Evolutionary conservation across 345 rosid species (phyloP), one percentile per base, ranked within the genome.

Genomic region (Heritiera littoralis): DNA sequence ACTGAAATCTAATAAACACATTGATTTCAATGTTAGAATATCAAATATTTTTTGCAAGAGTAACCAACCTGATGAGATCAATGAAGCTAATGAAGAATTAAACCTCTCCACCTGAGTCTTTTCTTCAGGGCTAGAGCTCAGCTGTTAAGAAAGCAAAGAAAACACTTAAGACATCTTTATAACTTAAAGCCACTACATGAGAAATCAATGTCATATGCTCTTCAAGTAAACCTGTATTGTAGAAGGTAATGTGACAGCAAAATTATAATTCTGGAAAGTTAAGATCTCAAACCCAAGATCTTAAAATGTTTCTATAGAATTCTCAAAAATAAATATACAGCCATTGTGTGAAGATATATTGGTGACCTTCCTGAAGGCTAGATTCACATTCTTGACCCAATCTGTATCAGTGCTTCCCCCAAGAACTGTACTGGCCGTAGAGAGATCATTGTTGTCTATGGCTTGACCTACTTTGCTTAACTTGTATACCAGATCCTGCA

Each of bases 401-500:
- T 94, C 97, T 5, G 90, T 75, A 66, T 89, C 90, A 9, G 83
- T 81, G 87, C 82, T 89, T 82, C 87, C 85, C 48, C 95, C 94
- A 49, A 96, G 97, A 84, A 94, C 97, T 23, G 89, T 84, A 81
- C 87, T 80, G 30, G 99, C 97, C 35, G 88, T 48, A 13, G 88
- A 46, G 30, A 96, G 86, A 83, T 96, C 98, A 79, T 91, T 89
- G 48, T 86, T 94, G 32, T 96, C 99, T 74, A 94, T 91, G 78
- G 97, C 97, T 88, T 91, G 92, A 30, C 97, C 98, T 59, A 91
- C 91, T 92, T 91, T 88, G 81, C 97, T 96, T 80, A 96, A 81
- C 90, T 91, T 92, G 86, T 88, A 94, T 69, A 92, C 98, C 17
- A 94, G 81, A 76, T 96, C 98, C 84, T 92, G 98, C 89, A 94